phyloP scores from a whole-genome alignment of 1,284 basidiomycete genomes.

The Quambalaria eucalypti region DNA sequence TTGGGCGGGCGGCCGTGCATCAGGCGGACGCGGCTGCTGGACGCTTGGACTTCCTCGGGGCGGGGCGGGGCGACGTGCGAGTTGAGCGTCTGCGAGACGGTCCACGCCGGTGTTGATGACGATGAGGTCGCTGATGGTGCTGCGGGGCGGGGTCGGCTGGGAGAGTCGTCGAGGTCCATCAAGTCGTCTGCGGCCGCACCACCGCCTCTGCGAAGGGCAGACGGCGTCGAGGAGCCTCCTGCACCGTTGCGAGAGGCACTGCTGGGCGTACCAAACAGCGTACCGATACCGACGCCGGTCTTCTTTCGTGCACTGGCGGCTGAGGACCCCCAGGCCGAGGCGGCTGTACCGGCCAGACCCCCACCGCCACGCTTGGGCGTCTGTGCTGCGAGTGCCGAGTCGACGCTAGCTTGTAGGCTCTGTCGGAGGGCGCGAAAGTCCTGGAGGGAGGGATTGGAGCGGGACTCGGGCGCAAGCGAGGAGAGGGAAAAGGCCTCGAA shows the following conservation, averaged over 20 bases:
- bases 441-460: constrained; percentile 15
- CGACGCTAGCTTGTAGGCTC: constrained; percentile 16
- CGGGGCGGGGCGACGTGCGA: constrained; percentile 9
- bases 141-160: constrained; percentile 1
- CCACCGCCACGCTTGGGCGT: constrained; percentile 13
- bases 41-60: not conserved
- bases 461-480: constrained; percentile 10
- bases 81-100: constrained; percentile 32
- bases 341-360: not conserved
- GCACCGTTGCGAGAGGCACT: constrained; percentile 17
- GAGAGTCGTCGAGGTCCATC: constrained; percentile 20
- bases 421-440: constrained; percentile 21
- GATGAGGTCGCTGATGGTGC: too few species aligned
- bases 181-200: not conserved
- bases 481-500: constrained; percentile 31
- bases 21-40: constrained; percentile 24
- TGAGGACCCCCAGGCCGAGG: not conserved
- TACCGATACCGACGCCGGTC: not conserved
- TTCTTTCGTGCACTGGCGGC: not conserved
- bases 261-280: constrained; percentile 7
- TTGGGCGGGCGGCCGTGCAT: constrained; percentile 38
- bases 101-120: too few species aligned
- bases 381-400: constrained; percentile 7
- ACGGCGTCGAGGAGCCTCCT: not conserved
- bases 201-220: not conserved